These are phyloP conservation scores for Dothideomycetes sp. DNA, from an alignment of 2,329 filamentous ascomycete genomes.

Conservation along the genomic window DNA sequence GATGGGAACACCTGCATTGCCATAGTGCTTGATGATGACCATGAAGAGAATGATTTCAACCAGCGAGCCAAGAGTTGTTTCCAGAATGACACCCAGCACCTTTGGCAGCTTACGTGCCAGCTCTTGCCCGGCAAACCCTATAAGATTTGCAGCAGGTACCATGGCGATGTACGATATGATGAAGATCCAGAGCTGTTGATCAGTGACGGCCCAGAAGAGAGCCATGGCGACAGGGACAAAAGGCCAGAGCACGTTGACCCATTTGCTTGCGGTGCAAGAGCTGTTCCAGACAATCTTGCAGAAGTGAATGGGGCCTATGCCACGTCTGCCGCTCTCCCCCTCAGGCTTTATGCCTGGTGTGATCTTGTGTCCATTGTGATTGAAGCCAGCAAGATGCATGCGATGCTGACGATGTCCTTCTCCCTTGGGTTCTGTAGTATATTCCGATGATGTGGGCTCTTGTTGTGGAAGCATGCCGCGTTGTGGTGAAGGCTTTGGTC, in stretches of 20 bases:
- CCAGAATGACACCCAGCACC: constrained; percentile 51
- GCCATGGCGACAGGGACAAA: constrained; percentile 36
- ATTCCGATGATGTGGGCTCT: constrained; percentile 2
- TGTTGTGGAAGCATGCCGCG: constrained; percentile 1
- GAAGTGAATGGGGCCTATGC: constrained; percentile 33
- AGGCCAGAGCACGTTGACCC: constrained; percentile 40
- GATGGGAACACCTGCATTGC: constrained; percentile 31
- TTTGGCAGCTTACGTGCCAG: constrained; percentile 64
- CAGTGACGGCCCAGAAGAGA: constrained; percentile 31
- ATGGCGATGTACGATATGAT: constrained; percentile 39
- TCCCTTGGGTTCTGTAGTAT: constrained; percentile 6
- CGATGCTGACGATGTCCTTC: constrained; percentile 12
- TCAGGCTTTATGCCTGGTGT: constrained; percentile 32
- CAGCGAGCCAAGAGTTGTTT: constrained; percentile 50
- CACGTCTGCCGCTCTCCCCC: constrained; percentile 35
- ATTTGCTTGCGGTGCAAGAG: constrained; percentile 34
- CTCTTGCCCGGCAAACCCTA: constrained; percentile 56
- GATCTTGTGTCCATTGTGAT: constrained; percentile 33
- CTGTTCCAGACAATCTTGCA: constrained; percentile 32
- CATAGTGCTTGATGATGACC: constrained; percentile 40
- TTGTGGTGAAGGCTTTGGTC: constrained; percentile 7
- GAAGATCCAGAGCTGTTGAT: constrained; percentile 34
- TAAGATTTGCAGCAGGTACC: constrained; percentile 37
- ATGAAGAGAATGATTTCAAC: constrained; percentile 79
- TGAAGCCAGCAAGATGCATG: constrained; percentile 24